phyloP scores from a whole-genome alignment of 129 eudicot genomes.

The Ambrosia artemisiifolia region DNA sequence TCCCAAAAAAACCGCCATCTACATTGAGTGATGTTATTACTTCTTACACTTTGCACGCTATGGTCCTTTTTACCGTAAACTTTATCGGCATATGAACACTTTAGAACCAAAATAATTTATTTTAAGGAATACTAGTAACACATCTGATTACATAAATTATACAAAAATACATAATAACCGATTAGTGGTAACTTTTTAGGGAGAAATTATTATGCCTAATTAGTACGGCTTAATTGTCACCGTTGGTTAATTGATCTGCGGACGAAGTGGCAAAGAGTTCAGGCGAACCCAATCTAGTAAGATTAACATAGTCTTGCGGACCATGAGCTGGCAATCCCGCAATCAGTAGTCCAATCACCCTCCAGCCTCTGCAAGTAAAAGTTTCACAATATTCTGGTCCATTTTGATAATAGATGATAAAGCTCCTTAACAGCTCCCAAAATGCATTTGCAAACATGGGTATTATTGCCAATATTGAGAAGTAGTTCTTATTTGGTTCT shows the following conservation, averaged over 20 bases:
- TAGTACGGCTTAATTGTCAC: not conserved
- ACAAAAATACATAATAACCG: no score
- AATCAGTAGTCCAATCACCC: conserved; percentile 38
- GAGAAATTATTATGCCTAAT: no score
- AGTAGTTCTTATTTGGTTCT: conserved; percentile 68
- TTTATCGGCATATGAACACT: no score
- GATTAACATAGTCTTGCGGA: conserved; percentile 57
- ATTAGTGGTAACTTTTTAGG: no score
- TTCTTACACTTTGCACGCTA: no score
- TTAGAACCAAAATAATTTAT: no score
- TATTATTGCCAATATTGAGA: conserved; percentile 35
- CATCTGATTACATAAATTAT: no score
- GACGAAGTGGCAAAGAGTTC: conserved; percentile 10
- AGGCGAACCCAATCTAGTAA: conserved; percentile 42
- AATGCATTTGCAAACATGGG: conserved; percentile 39
- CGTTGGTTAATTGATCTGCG: not conserved
- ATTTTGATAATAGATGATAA: conserved; percentile 35
- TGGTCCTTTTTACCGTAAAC: no score
- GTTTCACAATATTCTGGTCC: conserved; percentile 55
- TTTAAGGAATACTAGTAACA: no score
- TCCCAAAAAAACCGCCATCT: no score
- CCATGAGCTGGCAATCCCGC: conserved; percentile 55
- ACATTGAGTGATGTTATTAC: no score
- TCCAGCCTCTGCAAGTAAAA: conserved; percentile 25
- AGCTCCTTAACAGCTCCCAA: conserved; percentile 69